phyloP scores from a whole-genome alignment of 306 rosid species.

The Calophaca sinica region DNA sequence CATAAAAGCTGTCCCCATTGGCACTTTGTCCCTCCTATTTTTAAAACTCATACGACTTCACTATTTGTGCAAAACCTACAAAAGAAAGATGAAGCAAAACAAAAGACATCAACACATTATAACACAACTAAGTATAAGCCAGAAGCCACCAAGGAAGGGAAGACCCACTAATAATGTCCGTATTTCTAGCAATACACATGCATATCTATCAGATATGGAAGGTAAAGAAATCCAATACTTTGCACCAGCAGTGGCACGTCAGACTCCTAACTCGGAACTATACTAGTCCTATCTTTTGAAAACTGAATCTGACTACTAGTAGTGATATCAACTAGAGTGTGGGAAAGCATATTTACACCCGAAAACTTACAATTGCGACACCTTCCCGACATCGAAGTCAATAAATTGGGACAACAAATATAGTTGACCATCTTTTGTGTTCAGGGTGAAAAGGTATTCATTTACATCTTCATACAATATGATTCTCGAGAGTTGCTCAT shows the following conservation, averaged over 20 bases:
- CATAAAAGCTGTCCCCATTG: no score
- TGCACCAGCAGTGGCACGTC: slow-evolving; percentile 3
- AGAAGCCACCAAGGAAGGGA: slow-evolving; percentile 11
- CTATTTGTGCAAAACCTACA: slow-evolving; percentile 80
- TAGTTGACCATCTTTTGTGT: slow-evolving; percentile 78
- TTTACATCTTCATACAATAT: slow-evolving; percentile 86
- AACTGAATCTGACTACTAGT: background rate
- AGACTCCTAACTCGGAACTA: slow-evolving; percentile 10
- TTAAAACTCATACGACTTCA: slow-evolving; percentile 45
- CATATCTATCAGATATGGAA: slow-evolving; percentile 19
- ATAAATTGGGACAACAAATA: slow-evolving; percentile 73
- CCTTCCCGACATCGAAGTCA: slow-evolving; percentile 87
- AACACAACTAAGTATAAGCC: slow-evolving; percentile 12
- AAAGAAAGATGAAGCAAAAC: slow-evolving; percentile 28
- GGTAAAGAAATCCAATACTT: slow-evolving; percentile 22
- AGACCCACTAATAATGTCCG: slow-evolving; percentile 12
- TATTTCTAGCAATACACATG: slow-evolving; percentile 32
- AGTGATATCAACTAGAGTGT: slow-evolving; percentile 12
- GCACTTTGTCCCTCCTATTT: no score
- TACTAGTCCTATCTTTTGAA: slow-evolving; percentile 17
- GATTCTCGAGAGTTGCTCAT: slow-evolving; percentile 75
- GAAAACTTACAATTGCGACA: slow-evolving; percentile 73
- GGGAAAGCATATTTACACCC: slow-evolving; percentile 22
- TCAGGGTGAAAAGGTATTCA: slow-evolving; percentile 82
- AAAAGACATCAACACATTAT: slow-evolving; percentile 31